phyloP scores from a whole-genome alignment of 2,329 filamentous ascomycete genomes.

The Macroventuria anomochaeta region DNA sequence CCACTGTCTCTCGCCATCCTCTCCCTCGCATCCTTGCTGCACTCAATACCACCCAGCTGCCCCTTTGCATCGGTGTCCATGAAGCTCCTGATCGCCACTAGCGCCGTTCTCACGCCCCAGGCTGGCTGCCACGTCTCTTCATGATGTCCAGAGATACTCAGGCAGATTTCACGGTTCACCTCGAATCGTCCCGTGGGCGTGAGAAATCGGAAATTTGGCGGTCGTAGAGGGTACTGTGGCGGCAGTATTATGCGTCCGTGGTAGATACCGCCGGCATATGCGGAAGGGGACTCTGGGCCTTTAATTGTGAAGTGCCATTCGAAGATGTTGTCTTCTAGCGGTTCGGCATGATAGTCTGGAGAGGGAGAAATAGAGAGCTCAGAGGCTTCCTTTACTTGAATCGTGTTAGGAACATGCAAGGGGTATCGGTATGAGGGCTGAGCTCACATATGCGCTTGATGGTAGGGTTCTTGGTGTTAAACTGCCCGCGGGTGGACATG shows the following conservation, averaged over 20 bases:
- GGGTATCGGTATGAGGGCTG: conserved; percentile 1
- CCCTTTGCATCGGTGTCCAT: conserved; percentile 91
- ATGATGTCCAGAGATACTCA: conserved; percentile 92
- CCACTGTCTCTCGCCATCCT: conserved; percentile 72
- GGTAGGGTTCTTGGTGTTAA: conserved; percentile 81
- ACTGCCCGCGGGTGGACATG: conserved; percentile 53
- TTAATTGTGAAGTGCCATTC: conserved; percentile 99
- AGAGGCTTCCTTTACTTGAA: conserved; percentile 83
- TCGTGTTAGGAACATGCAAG: conserved; percentile 28
- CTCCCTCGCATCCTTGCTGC: conserved; percentile 66
- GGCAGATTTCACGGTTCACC: conserved; percentile 94
- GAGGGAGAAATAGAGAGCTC: conserved; percentile 83
- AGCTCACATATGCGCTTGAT: conserved; percentile 79
- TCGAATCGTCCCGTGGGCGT: conserved; percentile 94
- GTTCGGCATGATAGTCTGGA: conserved; percentile 82
- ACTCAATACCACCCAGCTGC: conserved; percentile 89
- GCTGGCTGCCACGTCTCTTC: conserved; percentile 99
- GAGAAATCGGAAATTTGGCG: conserved; percentile 93
- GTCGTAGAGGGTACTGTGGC: conserved; percentile 85
- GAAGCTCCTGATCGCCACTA: conserved; percentile 80
- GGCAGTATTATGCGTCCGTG: conserved; percentile 95
- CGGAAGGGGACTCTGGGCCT: conserved; percentile 78
- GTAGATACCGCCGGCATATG: conserved; percentile 84
- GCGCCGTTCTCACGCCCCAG: conserved; percentile 91
- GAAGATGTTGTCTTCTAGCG: conserved; percentile 88